These are phyloP conservation scores for Pulveroboletus sp. DNA, from an alignment of 768 basidiomycete genomes.

Conservation along the genomic window DNA sequence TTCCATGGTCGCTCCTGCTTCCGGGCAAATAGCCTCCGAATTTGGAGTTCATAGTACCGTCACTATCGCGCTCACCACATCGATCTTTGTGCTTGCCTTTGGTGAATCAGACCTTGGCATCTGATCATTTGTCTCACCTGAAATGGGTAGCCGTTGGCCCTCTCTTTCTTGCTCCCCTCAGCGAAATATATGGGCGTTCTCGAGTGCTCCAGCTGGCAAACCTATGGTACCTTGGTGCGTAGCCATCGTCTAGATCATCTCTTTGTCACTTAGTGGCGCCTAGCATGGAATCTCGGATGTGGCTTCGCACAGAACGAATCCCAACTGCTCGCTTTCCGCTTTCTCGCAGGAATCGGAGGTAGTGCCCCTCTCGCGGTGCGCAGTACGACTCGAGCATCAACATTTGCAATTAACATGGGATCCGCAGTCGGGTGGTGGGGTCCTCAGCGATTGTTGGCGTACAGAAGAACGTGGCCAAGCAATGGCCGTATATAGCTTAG, in stretches of 20 bases:
- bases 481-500: constrained; percentile 58
- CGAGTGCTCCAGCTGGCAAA: constrained; percentile 58
- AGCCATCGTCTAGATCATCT: background rate
- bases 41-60: constrained; percentile 51
- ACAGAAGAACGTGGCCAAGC: constrained; percentile 62
- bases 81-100: constrained; percentile 57
- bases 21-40: constrained; percentile 41
- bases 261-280: constrained; percentile 2
- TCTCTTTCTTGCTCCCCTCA: constrained; percentile 51
- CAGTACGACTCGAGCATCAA: too few species aligned
- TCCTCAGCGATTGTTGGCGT: constrained; percentile 58
- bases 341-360: constrained; percentile 67
- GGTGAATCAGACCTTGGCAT: constrained; percentile 33
- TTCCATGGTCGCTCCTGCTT: constrained; percentile 69
- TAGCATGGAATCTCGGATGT: constrained; percentile 59
- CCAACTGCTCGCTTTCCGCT: constrained; percentile 63
- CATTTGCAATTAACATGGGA: background rate
- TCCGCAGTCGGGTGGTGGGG: constrained; percentile 56
- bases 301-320: constrained; percentile 56
- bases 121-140: background rate
- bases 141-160: constrained; percentile 26
- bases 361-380: constrained; percentile 57
- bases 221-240: constrained; percentile 58
- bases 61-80: constrained; percentile 53
- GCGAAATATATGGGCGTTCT: constrained; percentile 68